Conservation (phyloP, 495 filamentous ascomycete genomes). For the Amniculicola lignicola region DNA sequence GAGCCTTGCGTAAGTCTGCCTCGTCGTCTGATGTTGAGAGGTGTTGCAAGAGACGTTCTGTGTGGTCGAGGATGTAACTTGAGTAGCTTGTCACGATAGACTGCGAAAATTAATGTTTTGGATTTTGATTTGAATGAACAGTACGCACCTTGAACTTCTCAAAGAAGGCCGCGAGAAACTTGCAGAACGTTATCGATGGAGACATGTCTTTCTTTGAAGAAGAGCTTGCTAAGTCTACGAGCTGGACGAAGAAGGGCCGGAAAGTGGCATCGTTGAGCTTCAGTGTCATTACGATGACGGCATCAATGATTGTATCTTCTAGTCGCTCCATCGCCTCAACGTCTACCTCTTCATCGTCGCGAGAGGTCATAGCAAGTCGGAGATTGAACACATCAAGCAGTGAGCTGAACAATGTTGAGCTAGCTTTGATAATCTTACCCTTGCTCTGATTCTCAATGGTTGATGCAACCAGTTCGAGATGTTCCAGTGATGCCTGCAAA, state of each 20-base stretch:
- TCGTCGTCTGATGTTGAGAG: constrained; percentile 38
- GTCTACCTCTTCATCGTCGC: constrained; percentile 44
- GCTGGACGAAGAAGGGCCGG: constrained; percentile 80
- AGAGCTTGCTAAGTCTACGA: constrained; percentile 73
- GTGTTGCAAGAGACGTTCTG: constrained; percentile 59
- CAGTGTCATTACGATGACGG: constrained; percentile 82
- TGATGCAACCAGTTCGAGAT: constrained; percentile 60
- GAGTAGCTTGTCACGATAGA: constrained; percentile 91
- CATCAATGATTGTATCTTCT: constrained; percentile 62
- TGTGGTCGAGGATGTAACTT: constrained; percentile 74
- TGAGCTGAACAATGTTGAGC: constrained; percentile 61
- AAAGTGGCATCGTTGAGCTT: constrained; percentile 96
- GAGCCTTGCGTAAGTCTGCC: constrained; percentile 49
- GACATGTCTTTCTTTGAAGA: constrained; percentile 54
- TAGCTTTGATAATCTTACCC: constrained; percentile 65
- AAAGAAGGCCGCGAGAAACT: constrained; percentile 75
- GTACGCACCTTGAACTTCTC: constrained; percentile 66
- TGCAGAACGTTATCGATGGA: constrained; percentile 69
- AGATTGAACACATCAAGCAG: constrained; percentile 57
- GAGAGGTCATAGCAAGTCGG: constrained; percentile 30
- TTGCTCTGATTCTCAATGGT: constrained; percentile 76
- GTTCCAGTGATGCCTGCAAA: constrained; percentile 60
- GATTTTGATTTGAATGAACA: neutral
- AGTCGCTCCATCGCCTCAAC: constrained; percentile 56
- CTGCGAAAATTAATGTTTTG: constrained; percentile 37